Evolutionary conservation across 2,329 filamentous ascomycete species (phyloP), one percentile per base, ranked within the genome.

Genomic region (Fusarium subtropicale): DNA sequence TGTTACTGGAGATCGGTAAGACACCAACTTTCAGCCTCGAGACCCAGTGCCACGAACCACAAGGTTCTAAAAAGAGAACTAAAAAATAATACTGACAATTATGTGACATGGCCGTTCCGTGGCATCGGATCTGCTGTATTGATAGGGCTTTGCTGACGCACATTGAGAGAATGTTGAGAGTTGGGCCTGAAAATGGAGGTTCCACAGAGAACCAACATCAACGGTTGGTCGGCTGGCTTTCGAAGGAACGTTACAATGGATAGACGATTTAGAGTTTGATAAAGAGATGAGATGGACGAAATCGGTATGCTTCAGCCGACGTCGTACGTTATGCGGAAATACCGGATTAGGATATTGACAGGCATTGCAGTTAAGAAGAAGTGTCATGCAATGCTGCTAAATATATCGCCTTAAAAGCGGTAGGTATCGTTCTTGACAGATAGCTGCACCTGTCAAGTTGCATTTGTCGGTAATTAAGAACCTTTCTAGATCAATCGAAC

Each of bases 1-100:
- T 73, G 8, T 85, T 83, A 1, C 67, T 88, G 39, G 80, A 85
- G 55, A 78, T 74, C 7, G 84, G 84, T 0, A 79, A 80, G 9
- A 45, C 88, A 2, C 75, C 75, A 15, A 13, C 31, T 22, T 22
- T 22, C 20, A 22, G 20, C 20, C 20, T 22, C 20, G 20, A 22
- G 20, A 22, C 20, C 20, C 20, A 22, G 20, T 22, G 20, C 20
- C 20, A 33, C 15, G 31, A 15, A 33, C 31, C 13, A 7, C 1
- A 15, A 13, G 31, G 31, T 33, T 15, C 20, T 22, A 22, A 22
- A 22, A 22, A 22, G 20, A 22, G 20, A 22, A 22, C 20, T 22
- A 22, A 22, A 22, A 22, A 22, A 22, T 22, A 22, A 22, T 22
- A 22, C 20, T 22, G 20, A 22, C 20, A 22, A 22, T 22, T 22